Base-by-base conservation (phyloP, 2,329 filamentous ascomycete species). In the Penicillium sp. region DNA sequence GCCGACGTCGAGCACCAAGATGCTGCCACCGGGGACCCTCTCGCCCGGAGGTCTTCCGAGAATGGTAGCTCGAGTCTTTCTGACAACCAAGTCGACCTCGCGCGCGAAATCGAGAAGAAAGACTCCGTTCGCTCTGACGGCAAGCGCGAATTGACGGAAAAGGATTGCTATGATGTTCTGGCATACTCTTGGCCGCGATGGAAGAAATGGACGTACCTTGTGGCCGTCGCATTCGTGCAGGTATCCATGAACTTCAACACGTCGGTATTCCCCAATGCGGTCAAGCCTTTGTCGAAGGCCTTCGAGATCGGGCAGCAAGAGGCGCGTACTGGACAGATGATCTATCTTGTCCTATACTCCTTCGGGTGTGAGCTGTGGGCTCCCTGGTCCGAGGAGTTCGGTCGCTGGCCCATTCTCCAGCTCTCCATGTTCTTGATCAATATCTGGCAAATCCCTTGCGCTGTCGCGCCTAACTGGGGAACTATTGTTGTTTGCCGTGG, bases 301-400 rank as follows among this genome's bases (percentile, higher is more conserved):
- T 92, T 88, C 59, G 58, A 73, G 34, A 85, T 92, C 52, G 85
- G 83, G 55, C 74, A 76, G 9, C 85, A 88, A 66, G 81, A 81
- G 7, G 87, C 85, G 1, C 81, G 87, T 45, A 79, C 82, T 34
- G 88, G 87, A 57, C 87, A 88, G 56, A 85, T 87, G 71, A 81
- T 89, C 59, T 93, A 91, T 72, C 74, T 92, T 21, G 79, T 92
- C 47, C 73, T 84, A 2, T 92, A 93, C 66, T 88, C 88, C 29
- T 89, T 93, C 65, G 89, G 89, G 10, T 92, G 89, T 66, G 89
- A 92, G 70, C 78, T 91, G 0, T 92, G 89, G 89, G 89, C 89
- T 0, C 89, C 89, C 0, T 92, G 88, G 87, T 87, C 83, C 29
- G 89, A 93, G 70, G 89, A 93, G 65, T 79, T 91, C 43, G 89